phyloP scores from a whole-genome alignment of 345 rosid genomes.

The Brassica juncea region DNA sequence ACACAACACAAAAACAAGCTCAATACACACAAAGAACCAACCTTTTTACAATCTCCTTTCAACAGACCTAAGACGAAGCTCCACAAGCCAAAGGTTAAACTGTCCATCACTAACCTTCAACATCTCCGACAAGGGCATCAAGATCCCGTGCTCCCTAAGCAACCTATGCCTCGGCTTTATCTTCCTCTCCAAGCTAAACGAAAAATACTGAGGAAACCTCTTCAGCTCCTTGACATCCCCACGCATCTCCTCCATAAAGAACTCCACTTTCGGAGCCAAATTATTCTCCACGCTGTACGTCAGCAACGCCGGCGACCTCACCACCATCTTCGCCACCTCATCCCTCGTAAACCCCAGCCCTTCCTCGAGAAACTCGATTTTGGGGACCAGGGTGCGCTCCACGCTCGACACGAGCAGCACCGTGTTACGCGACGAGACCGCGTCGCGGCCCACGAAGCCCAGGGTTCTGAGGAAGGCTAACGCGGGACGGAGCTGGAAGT shows the following conservation, averaged over 20 bases:
- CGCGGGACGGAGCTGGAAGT: conserved; percentile 62
- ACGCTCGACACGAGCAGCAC: conserved; percentile 66
- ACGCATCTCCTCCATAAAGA: conserved; percentile 61
- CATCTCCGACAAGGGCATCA: conserved; percentile 68
- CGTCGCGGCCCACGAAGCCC: conserved; percentile 56
- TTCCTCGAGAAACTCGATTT: conserved; percentile 52
- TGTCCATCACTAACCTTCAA: conserved; percentile 82
- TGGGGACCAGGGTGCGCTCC: conserved; percentile 57
- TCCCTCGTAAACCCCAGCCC: conserved; percentile 55
- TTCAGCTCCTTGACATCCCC: conserved; percentile 63
- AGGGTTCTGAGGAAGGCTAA: conserved; percentile 51
- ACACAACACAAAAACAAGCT: not conserved
- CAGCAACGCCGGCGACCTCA: conserved; percentile 73
- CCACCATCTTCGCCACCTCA: conserved; percentile 68
- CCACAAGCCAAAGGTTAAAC: conserved; percentile 56
- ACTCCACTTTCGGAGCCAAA: conserved; percentile 65
- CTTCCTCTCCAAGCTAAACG: conserved; percentile 84
- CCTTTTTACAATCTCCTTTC: conserved; percentile 35
- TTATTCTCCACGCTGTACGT: conserved; percentile 73
- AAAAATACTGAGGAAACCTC: conserved; percentile 85
- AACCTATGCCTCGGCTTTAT: conserved; percentile 74
- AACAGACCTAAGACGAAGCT: conserved; percentile 50
- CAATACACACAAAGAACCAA: not conserved
- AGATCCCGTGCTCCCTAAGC: conserved; percentile 57
- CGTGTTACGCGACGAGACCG: conserved; percentile 54